Conservation (phyloP, 1,284 basidiomycete species). For the Apiotrichum sp. region DNA sequence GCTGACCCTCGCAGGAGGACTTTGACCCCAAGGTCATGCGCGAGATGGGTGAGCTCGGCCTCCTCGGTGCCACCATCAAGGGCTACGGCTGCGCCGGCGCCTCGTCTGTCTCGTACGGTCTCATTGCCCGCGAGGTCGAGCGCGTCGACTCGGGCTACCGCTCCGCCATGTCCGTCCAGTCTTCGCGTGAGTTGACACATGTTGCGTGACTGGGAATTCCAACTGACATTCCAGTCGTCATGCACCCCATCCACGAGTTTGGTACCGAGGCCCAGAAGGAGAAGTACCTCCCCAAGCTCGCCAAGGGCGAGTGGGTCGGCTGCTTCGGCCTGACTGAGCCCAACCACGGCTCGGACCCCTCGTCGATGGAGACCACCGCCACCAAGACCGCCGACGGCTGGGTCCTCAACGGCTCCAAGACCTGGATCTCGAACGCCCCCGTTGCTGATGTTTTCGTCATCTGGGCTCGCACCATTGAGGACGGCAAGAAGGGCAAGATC, state of each 20-base stretch:
- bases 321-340: conserved; percentile 96
- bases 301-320: conserved; percentile 83
- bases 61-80: conserved; percentile 84
- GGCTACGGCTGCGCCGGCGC: conserved; percentile 93
- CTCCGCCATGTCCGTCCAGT: conserved; percentile 90
- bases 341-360: conserved; percentile 91
- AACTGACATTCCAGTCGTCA: conserved; percentile 57
- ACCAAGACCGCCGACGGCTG: conserved; percentile 78
- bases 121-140: conserved; percentile 90
- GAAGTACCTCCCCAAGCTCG: conserved; percentile 68
- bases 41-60: conserved; percentile 85
- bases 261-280: conserved; percentile 86
- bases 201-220: too few species aligned
- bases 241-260: conserved; percentile 91
- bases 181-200: conserved; percentile 50
- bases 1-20: conserved; percentile 50
- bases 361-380: conserved; percentile 88
- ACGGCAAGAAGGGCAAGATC: conserved; percentile 60
- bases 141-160: conserved; percentile 92
- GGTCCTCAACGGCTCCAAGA: conserved; percentile 83
- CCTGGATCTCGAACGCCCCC: conserved; percentile 91
- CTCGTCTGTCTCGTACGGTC: conserved; percentile 82
- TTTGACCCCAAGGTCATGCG: conserved; percentile 75
- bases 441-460: conserved; percentile 79
- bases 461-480: conserved; percentile 60